phyloP scores from a whole-genome alignment of 108 stramenopile species.

The Chaetoceros muelleri region DNA sequence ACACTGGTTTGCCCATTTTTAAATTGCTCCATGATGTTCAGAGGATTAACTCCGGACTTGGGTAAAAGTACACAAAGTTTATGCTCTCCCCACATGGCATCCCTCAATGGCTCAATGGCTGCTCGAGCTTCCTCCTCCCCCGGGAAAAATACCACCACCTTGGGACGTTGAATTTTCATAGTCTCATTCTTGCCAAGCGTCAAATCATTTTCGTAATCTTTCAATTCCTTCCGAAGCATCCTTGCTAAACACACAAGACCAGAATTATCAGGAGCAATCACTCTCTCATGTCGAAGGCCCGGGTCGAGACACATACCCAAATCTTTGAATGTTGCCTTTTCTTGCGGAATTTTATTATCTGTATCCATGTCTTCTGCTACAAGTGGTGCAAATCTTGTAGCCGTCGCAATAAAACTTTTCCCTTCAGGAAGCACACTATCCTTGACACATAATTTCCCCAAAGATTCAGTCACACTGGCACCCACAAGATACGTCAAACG shows the following conservation, averaged over 20 bases:
- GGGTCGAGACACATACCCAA: constrained; percentile 62
- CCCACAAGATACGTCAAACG: constrained; percentile 69
- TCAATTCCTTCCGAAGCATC: constrained; percentile 61
- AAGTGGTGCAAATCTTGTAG: constrained; percentile 40
- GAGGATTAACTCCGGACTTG: constrained; percentile 50
- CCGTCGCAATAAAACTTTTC: constrained; percentile 71
- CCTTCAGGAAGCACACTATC: constrained; percentile 64
- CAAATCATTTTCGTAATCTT: constrained; percentile 34
- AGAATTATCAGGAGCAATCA: constrained; percentile 26
- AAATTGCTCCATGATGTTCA: constrained; percentile 69
- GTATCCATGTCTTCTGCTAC: constrained; percentile 9
- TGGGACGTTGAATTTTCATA: constrained; percentile 31
- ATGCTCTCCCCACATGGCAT: constrained; percentile 80
- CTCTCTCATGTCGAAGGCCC: constrained; percentile 58
- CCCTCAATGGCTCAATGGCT: constrained; percentile 43
- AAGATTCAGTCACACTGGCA: constrained; percentile 66
- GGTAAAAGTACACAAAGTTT: constrained; percentile 63
- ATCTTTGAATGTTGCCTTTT: constrained; percentile 54
- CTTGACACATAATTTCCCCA: constrained; percentile 60
- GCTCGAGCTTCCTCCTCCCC: constrained; percentile 56
- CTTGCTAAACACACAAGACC: constrained; percentile 49
- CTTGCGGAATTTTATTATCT: background rate
- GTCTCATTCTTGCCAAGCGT: constrained; percentile 4
- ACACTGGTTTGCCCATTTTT: constrained; percentile 52
- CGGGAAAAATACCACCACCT: constrained; percentile 77